A percentile compares a stretch with the other conserved stretches of the same genome.
phyloP scores from a whole-genome alignment of 2,329 filamentous ascomycete species.

The Aspergillus sp. region DNA sequence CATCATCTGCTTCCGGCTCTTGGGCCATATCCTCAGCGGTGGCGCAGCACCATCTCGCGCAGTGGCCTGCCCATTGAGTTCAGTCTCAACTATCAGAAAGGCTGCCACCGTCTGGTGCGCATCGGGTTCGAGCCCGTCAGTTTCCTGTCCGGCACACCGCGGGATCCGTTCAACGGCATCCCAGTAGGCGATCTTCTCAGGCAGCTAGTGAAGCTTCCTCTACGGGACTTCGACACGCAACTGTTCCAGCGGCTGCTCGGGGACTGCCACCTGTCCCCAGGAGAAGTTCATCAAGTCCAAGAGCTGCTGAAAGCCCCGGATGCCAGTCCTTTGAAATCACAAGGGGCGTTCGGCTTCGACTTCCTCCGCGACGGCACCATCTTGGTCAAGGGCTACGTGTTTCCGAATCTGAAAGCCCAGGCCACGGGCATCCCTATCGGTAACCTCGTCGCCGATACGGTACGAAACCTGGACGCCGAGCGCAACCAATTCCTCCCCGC shows the following conservation, averaged over 20 bases:
- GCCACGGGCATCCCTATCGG: not conserved
- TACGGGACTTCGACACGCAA: not conserved
- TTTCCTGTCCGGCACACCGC: not conserved
- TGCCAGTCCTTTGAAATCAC: not conserved
- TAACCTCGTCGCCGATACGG: not conserved
- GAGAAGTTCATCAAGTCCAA: too few species aligned
- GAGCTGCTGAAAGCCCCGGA: not conserved
- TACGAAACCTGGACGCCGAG: not conserved
- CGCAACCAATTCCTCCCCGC: not conserved
- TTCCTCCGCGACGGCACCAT: not conserved
- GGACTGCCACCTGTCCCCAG: not conserved
- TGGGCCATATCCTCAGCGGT: not conserved
- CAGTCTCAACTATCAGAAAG: conserved; percentile 7
- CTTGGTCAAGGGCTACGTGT: not conserved
- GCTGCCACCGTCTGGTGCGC: not conserved
- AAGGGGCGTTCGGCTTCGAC: not conserved
- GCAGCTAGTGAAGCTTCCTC: not conserved
- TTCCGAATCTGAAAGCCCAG: not conserved
- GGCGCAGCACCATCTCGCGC: not conserved
- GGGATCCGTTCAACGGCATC: not conserved
- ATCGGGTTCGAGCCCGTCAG: not conserved
- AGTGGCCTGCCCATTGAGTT: conserved; percentile 3
- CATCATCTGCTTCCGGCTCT: not conserved
- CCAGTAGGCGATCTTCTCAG: not conserved
- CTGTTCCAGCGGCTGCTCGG: not conserved